Evolutionary conservation across 306 rosid genomes (phyloP).

Genomic region (Amphicarpaea edgeworthii): DNA sequence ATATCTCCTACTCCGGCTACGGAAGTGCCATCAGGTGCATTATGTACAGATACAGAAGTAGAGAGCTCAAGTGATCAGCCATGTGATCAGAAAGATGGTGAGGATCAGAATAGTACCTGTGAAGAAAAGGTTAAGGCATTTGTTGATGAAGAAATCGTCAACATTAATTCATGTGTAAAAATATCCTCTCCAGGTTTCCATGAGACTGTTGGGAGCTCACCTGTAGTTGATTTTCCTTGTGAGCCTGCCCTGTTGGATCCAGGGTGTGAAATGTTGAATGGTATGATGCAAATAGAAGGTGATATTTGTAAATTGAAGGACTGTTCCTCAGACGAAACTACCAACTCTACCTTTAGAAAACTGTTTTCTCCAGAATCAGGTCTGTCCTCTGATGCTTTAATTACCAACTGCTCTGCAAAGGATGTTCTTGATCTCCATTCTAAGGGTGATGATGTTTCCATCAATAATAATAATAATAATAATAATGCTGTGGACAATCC

Average conservation of each 20-base stretch:
- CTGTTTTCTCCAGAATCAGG: slow-evolving; percentile 53
- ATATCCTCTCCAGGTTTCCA: slow-evolving; percentile 49
- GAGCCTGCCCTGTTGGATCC: slow-evolving; percentile 47
- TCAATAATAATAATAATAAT: slow-evolving; percentile 53
- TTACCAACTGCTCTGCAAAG: slow-evolving; percentile 51
- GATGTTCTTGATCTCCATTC: slow-evolving; percentile 48
- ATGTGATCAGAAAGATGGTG: slow-evolving; percentile 48
- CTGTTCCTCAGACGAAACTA: slow-evolving; percentile 36
- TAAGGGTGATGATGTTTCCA: slow-evolving; percentile 52
- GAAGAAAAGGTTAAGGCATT: slow-evolving; percentile 51
- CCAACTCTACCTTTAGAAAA: slow-evolving; percentile 47
- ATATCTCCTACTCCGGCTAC: slow-evolving; percentile 45
- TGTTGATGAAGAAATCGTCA: slow-evolving; percentile 52
- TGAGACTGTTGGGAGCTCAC: slow-evolving; percentile 49
- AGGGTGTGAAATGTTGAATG: slow-evolving; percentile 46
- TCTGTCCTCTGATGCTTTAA: slow-evolving; percentile 51
- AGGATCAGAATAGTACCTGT: slow-evolving; percentile 47
- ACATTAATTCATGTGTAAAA: slow-evolving; percentile 44
- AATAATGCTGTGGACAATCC: slow-evolving; percentile 42
- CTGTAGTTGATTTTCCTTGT: slow-evolving; percentile 51
- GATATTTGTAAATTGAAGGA: slow-evolving; percentile 54
- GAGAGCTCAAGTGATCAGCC: slow-evolving; percentile 42
- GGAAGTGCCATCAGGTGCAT: slow-evolving; percentile 52
- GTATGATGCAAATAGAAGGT: slow-evolving; percentile 46
- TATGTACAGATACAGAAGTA: slow-evolving; percentile 44